Conservation (phyloP, 805 yeast genomes). For the Sugiyamaella chiloensis region DNA sequence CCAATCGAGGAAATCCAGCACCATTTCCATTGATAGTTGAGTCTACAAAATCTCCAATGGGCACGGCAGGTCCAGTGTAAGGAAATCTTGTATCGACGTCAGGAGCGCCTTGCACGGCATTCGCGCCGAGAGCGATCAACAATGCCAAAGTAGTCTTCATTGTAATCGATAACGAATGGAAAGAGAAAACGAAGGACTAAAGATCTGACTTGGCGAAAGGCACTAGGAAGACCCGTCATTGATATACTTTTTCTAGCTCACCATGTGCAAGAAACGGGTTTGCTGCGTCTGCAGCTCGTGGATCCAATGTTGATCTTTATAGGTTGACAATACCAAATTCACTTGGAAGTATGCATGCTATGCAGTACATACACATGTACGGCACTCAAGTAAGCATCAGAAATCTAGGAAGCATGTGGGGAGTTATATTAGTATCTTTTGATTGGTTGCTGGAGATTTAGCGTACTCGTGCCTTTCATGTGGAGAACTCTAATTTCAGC, state of each 20-base stretch:
- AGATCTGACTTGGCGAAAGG: background rate
- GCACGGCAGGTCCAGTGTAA: slow-evolving; percentile 19
- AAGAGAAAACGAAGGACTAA: background rate
- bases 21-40: slow-evolving; percentile 20
- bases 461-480: too few species aligned
- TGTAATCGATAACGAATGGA: background rate
- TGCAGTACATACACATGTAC: background rate
- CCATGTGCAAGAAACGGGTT: background rate
- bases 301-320: background rate
- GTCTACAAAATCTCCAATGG: slow-evolving; percentile 20
- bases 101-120: slow-evolving; percentile 9
- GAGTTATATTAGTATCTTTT: too few species aligned
- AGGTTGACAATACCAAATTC: background rate
- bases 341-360: too few species aligned
- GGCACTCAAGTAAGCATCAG: background rate
- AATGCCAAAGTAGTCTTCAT: background rate
- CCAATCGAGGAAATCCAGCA: slow-evolving; percentile 17
- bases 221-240: background rate
- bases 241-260: background rate
- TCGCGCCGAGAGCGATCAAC: slow-evolving; percentile 1
- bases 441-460: too few species aligned
- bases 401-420: too few species aligned
- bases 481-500: too few species aligned
- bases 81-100: slow-evolving; percentile 20
- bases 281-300: background rate